Conservation (phyloP, 2,329 filamentous ascomycete genomes). For the Cadophora malorum region DNA sequence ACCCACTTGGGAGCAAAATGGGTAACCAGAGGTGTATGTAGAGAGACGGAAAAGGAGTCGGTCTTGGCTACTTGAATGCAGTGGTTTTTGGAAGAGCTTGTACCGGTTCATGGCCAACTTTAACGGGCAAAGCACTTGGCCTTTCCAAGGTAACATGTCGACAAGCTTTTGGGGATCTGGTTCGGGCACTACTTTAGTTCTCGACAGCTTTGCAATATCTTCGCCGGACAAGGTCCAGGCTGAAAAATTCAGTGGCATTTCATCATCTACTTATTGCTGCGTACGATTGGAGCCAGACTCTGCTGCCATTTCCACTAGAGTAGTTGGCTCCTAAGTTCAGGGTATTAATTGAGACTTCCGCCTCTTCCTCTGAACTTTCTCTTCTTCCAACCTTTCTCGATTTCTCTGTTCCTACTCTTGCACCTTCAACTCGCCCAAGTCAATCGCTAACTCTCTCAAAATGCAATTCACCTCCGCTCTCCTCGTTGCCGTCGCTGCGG, state of each 20-base stretch:
- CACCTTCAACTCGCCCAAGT: conserved; percentile 24
- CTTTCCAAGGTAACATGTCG: conserved; percentile 1
- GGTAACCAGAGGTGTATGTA: conserved; percentile 42
- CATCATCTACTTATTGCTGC: background rate
- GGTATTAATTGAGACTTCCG: background rate
- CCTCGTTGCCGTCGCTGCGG: conserved; percentile 25
- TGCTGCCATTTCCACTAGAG: background rate
- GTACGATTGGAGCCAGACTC: background rate
- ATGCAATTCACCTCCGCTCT: conserved; percentile 42
- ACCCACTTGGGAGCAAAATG: conserved; percentile 37
- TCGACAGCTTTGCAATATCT: background rate
- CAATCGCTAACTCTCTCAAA: conserved; percentile 37
- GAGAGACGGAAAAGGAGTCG: conserved; percentile 39
- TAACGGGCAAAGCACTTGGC: background rate
- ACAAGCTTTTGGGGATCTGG: background rate
- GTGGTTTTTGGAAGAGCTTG: conserved; percentile 17
- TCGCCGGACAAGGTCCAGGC: conserved; percentile 7
- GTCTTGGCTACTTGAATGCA: conserved; percentile 25
- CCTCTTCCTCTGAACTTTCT: background rate
- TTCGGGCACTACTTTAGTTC: conserved; percentile 12
- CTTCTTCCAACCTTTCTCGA: conserved; percentile 15
- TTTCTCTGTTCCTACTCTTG: background rate
- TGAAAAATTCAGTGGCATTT: conserved; percentile 2
- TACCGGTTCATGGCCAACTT: background rate
- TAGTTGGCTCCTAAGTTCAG: background rate